Base-by-base conservation (phyloP, 2,329 filamentous ascomycete genomes). In the Rasamsonia emersonii region DNA sequence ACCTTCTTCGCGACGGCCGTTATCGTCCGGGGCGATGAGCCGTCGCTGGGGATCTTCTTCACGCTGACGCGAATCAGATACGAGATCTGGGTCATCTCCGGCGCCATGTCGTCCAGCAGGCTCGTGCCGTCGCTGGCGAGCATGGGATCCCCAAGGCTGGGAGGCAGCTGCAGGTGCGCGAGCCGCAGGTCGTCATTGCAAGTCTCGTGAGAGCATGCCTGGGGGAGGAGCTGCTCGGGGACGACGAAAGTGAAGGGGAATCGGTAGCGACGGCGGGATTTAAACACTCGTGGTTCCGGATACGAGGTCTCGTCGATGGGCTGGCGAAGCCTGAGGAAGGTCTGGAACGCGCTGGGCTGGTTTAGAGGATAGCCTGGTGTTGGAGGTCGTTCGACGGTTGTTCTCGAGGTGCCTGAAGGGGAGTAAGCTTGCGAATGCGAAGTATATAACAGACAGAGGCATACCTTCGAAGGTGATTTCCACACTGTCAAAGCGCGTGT, bases 241-340 rank as follows among this genome's bases (percentile, higher is more conserved):
- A 82, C 64, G 34, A 75, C 73, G 46, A 82, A 82, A 16, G 67
- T 68, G 49, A 81, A 82, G 1, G 73, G 71, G 36, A 79, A 75
- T 6, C 54, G 63, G 51, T 80, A 79, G 8, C 58, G 63, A 38
- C 60, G 62, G 9, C 68, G 70, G n/a, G 69, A 65, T 44, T 69
- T 61, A 3, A 77, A 56, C 4, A 76, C 58, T 16, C 69, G 62
- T 21, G 73, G 66, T 19, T 64, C 60, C 0, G 77, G 76, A 36
- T 77, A 70, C n/a, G 58, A 52, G 10, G 58, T 48, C 3, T 68
- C 52, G 24, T 69, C 51, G 20, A 77, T 68, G 3, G 77, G 77
- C 48, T 80, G 76, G 36, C 64, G 64, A 17, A 82, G 63, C 38
- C 71, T 74, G 20, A 82, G 56, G 44, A 81, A 82, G 11, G 67